Evolutionary conservation across 345 rosid species (phyloP).

Genomic region (sweet orange (Citrus sinensis)): DVS_A1.0 CM039164.1:17181501-17182000

Average conservation of each 20-base stretch:
- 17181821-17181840: neutral
- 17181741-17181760: neutral
- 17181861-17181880: neutral
- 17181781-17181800: neutral
- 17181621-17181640: neutral
- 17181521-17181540: too few species aligned
- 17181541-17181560: too few species aligned
- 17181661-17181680: neutral
- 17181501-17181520: too few species aligned
- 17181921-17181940: neutral
- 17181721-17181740: neutral
- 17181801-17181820: neutral
- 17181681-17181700: neutral
- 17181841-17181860: neutral
- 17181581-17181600: too few species aligned
- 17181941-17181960: neutral
- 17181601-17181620: neutral
- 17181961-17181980: neutral
- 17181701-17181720: neutral
- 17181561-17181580: too few species aligned
- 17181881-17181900: slow-evolving; percentile 38
- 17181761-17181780: neutral
- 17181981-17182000: neutral
- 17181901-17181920: neutral
- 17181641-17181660: neutral